Percentiles rank a stretch among this genome's conserved stretches.
Evolutionary conservation across 164 flowering plant genomes (phyloP).

Genomic region (Vitis riparia): DNA sequence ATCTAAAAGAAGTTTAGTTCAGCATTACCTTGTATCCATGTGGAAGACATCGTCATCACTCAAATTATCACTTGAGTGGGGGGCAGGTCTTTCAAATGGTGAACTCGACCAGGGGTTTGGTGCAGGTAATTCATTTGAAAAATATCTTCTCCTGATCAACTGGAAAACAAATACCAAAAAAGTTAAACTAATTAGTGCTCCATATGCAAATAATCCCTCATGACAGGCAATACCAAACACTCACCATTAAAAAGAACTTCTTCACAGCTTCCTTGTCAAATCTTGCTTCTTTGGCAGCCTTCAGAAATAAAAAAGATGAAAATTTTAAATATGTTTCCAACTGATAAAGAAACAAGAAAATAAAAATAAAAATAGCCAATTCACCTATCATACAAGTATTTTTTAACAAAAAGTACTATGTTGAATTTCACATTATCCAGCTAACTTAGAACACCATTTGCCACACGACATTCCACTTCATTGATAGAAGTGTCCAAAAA

Average conservation of each 20-base stretch:
- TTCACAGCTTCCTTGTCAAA: slow-evolving; percentile 90
- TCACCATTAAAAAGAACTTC: slow-evolving; percentile 85
- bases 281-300: slow-evolving; percentile 98
- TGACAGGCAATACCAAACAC: slow-evolving; percentile 20
- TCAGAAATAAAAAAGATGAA: slow-evolving; percentile 18
- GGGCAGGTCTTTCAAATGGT: slow-evolving; percentile 44
- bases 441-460: too few relatives aligned
- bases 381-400: too few relatives aligned
- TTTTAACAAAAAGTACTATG: too few relatives aligned
- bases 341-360: not conserved
- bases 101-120: slow-evolving; percentile 65
- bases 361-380: not conserved
- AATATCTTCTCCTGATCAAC: slow-evolving; percentile 95
- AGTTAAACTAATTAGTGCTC: not conserved
- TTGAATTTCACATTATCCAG: too few relatives aligned
- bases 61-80: slow-evolving; percentile 44
- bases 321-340: not conserved
- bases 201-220: too few relatives aligned
- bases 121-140: slow-evolving; percentile 71
- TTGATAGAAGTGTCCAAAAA: too few relatives aligned
- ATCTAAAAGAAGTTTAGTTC: too few relatives aligned
- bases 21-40: slow-evolving; percentile 49
- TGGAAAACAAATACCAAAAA: slow-evolving; percentile 27
- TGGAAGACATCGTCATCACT: slow-evolving; percentile 60
- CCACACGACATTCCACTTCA: too few relatives aligned